Evolutionary conservation across 2,329 filamentous ascomycete species (phyloP).

Genomic region (Penicillium occitanis): DNA sequence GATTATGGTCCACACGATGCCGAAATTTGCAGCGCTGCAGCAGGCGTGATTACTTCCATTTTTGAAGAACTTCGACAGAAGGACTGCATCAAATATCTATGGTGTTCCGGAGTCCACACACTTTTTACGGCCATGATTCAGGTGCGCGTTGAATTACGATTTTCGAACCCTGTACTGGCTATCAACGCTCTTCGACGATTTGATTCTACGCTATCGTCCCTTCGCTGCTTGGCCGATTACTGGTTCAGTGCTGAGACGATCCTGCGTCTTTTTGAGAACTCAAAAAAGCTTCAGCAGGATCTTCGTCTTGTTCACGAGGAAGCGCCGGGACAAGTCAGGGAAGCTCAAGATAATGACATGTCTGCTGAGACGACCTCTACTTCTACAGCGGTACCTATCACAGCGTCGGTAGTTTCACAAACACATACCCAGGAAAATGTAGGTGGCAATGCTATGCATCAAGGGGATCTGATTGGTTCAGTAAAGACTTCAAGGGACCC

Average conservation of each 20-base stretch:
- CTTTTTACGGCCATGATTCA: constrained; percentile 51
- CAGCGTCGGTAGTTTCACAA: constrained; percentile 21
- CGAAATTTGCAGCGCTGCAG: constrained; percentile 48
- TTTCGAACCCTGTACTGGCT: constrained; percentile 47
- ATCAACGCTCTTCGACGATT: constrained; percentile 48
- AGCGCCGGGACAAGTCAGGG: constrained; percentile 9
- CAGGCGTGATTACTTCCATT: constrained; percentile 47
- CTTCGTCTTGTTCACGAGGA: constrained; percentile 39
- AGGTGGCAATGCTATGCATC: not conserved
- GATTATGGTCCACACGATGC: constrained; percentile 48
- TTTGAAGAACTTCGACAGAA: constrained; percentile 47
- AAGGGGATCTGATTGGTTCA: not conserved
- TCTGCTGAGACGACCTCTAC: not conserved
- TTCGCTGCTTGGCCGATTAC: constrained; percentile 44
- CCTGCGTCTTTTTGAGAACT: constrained; percentile 45
- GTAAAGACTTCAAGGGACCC: not conserved
- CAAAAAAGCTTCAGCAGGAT: constrained; percentile 44
- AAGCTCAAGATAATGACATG: not conserved
- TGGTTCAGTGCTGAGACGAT: constrained; percentile 47
- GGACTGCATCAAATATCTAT: constrained; percentile 44
- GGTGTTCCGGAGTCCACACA: constrained; percentile 47
- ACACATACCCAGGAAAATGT: constrained; percentile 25
- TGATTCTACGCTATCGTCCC: constrained; percentile 43
- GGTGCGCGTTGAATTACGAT: constrained; percentile 47
- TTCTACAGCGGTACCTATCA: not conserved